A percentile compares a stretch with the other conserved stretches of the same genome.
These are phyloP conservation scores for Phlebiopsis flavidoalba DNA, from an alignment of 768 basidiomycete genomes.

Conservation along the genomic window DNA sequence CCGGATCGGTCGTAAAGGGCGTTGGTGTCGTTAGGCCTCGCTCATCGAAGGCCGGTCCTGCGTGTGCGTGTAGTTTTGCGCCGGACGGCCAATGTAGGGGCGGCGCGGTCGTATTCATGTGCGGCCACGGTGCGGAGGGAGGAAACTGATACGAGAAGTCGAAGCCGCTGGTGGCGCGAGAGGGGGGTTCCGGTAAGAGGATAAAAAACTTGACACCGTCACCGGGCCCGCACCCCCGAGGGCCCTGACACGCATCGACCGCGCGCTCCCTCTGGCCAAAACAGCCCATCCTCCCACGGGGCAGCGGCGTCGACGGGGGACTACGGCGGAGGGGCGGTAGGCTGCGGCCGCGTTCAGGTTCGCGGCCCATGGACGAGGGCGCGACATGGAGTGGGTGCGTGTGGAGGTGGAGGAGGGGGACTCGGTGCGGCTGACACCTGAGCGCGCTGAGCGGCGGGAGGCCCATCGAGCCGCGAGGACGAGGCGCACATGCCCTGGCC, in stretches of 20 bases:
- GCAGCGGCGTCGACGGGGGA: slow-evolving; percentile 15
- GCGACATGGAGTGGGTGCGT: slow-evolving; percentile 59
- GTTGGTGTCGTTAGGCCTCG: slow-evolving; percentile 34
- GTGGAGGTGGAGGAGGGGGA: slow-evolving; percentile 42
- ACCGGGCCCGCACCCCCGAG: slow-evolving; percentile 11
- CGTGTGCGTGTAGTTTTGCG: slow-evolving; percentile 40
- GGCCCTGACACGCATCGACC: no score
- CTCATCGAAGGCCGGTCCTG: slow-evolving; percentile 47
- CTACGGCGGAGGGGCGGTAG: slow-evolving; percentile 1
- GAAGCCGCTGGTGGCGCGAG: slow-evolving; percentile 31
- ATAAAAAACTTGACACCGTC: slow-evolving; percentile 9
- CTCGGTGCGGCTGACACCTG: slow-evolving; percentile 25
- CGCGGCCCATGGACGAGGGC: slow-evolving; percentile 49
- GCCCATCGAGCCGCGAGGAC: slow-evolving; percentile 14
- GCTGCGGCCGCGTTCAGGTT: slow-evolving; percentile 33
- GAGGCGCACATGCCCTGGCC: slow-evolving; percentile 10
- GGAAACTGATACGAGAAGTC: slow-evolving; percentile 31
- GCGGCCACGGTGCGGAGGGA: slow-evolving; percentile 17
- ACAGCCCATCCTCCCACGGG: slow-evolving; percentile 18
- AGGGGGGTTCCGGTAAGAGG: slow-evolving; percentile 37
- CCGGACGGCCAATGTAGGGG: slow-evolving; percentile 20
- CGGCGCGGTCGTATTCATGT: slow-evolving; percentile 33
- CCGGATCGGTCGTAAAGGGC: slow-evolving; percentile 37
- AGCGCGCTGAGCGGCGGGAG: slow-evolving; percentile 12
- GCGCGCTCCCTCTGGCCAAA: slow-evolving; percentile 2